Base-by-base conservation (phyloP, 306 rosid genomes). In the Bauhinia variegata region DNA sequence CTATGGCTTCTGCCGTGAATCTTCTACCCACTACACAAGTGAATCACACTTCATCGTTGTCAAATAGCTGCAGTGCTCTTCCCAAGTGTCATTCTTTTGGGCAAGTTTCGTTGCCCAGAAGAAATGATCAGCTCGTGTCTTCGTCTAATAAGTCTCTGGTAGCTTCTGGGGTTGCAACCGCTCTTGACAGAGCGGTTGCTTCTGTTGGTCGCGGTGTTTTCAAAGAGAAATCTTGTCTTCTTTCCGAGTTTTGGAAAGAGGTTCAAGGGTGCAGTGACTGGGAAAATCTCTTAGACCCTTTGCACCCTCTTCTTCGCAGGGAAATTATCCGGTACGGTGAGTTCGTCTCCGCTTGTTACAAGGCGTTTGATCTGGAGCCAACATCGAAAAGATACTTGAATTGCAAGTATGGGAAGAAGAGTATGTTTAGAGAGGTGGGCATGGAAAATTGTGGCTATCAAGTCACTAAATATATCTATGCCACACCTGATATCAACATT, bases 381-480 rank as follows among this genome's bases (percentile, higher is more conserved):
- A 70, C 14, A 71, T 93, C 98, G 0, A 88, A 86, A 30, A 70
- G 98, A 6, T 81, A 86, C 88, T 73, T 93, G 77, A 88, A 83
- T 7, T 89, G 91, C 68, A 93, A 89, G 68, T 89, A 82, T 32
- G 95, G 95, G 10, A 93, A 86, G 79, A 84, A 54, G 11, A 85
- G 28, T 28, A 83, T 93, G 91, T 58, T 93, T 1, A 65, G 39
- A 13, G 85, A 86, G 36, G 80, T 89, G 1, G 98, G 98, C 0
- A 76, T 88, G 89, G 78, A 23, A 23, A 73, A 59, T 31, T 86
- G 71, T 11, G 95, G 95, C 2, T 93, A 93, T 32, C 70, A 93
- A 16, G 87, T 93, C 6, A 85, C 93, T 8, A 89, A 87, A 72
- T 93, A 93, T 80, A 89, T 93, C 79, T 92, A 92, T 34, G 96